Evolutionary conservation across 805 yeast genomes (phyloP), one percentile per base, ranked within the genome.

Genomic region (Ogataea saltuana): DNA sequence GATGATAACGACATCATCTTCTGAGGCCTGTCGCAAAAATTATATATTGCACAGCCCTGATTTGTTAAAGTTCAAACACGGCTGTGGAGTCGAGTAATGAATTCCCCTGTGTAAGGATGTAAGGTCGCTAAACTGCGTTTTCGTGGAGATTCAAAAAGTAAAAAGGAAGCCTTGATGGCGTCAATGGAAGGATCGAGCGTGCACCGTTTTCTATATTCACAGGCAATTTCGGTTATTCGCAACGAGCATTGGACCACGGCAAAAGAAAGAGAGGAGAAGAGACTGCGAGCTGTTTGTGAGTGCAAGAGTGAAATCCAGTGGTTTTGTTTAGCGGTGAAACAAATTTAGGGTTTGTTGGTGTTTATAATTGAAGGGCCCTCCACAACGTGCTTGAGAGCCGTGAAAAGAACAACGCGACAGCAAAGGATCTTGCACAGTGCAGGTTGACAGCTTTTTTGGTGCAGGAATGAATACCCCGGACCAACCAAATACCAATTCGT

Each of bases 401-500:
- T n/a, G n/a, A n/a, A n/a, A n/a, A n/a, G n/a, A n/a, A n/a, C n/a
- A n/a, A n/a, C n/a, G n/a, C n/a, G n/a, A n/a, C n/a, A n/a, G n/a
- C n/a, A n/a, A n/a, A n/a, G n/a, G n/a, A n/a, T n/a, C n/a, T n/a
- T n/a, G n/a, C n/a, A n/a, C n/a, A n/a, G n/a, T n/a, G n/a, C n/a
- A n/a, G n/a, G n/a, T n/a, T n/a, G n/a, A n/a, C n/a, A n/a, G n/a
- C n/a, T n/a, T 6, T 25, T 25, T 25, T 25, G 10, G 28, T 7
- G 4, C 28, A 11, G n/a, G 10, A 22, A 44, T 41, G 41, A 36
- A 35, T 34, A 45, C 42, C 38, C 44, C 53, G n/a, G 53, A 46
- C 22, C 50, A 41, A 29, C 42, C 46, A 18, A 49, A 49, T 35
- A 46, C 50, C 33, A 53, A 48, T 30, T 50, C 53, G 10, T 53